A percentile compares a stretch with the other conserved stretches of the same genome.
phyloP scores from a whole-genome alignment of 2,329 filamentous ascomycete species.

The Lecanosticta acicola region DNA sequence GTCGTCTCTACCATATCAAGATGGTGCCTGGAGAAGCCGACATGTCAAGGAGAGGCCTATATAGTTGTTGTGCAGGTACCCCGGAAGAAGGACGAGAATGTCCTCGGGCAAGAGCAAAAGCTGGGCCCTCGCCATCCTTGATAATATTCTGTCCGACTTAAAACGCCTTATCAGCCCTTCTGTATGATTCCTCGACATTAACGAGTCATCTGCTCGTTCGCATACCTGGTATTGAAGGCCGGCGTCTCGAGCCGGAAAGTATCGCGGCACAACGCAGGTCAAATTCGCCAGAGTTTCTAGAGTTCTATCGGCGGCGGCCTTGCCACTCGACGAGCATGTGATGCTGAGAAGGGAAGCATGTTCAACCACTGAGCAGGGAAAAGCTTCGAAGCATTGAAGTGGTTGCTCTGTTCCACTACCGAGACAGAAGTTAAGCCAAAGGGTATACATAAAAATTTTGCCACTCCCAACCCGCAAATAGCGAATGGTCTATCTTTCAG shows the following conservation, averaged over 20 bases:
- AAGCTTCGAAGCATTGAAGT: too few relatives aligned
- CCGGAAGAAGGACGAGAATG: conserved; percentile 18
- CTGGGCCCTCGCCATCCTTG: neutral
- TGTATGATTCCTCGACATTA: neutral
- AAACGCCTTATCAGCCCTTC: neutral
- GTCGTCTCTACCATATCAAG: conserved; percentile 28
- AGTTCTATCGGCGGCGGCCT: neutral
- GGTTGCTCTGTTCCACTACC: too few relatives aligned
- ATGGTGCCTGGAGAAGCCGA: conserved; percentile 24
- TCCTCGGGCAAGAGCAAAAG: conserved; percentile 15
- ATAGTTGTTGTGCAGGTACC: conserved; percentile 29
- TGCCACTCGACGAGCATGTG: neutral
- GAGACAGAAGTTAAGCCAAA: too few relatives aligned
- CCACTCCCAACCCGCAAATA: neutral
- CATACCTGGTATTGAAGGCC: too few relatives aligned
- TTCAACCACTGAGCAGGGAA: too few relatives aligned
- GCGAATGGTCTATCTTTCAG: too few relatives aligned
- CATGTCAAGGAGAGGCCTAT: conserved; percentile 28
- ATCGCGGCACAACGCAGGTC: too few relatives aligned
- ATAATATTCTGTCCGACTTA: neutral
- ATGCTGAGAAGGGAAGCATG: too few relatives aligned
- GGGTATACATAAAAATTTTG: neutral
- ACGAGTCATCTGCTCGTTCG: neutral
- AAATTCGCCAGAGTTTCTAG: neutral
- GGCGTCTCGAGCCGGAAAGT: neutral